Percentiles rank a stretch among this genome's conserved stretches.
These are phyloP conservation scores for Phoma sp. DNA, from an alignment of 2,329 filamentous ascomycete species.

Conservation along the genomic window DNA sequence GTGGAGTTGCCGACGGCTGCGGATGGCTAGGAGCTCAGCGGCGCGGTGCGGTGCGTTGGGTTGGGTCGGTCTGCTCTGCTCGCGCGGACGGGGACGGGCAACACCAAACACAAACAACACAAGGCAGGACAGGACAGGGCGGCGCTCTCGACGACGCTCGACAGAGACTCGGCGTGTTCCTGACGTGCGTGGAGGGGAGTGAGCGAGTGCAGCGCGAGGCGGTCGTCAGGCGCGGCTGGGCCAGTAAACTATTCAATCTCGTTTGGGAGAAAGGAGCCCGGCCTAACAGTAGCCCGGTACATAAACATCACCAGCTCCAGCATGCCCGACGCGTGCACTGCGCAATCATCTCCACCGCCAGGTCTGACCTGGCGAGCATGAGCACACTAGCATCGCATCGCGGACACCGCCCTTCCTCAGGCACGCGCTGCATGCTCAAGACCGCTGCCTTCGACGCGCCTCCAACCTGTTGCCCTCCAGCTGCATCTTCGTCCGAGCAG, in stretches of 20 bases:
- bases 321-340: neutral
- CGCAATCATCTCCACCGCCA: slow-evolving; percentile 12
- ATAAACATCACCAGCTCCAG: slow-evolving; percentile 12
- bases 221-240: slow-evolving; percentile 38
- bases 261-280: slow-evolving; percentile 15
- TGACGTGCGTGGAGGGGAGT: slow-evolving; percentile 38
- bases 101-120: neutral
- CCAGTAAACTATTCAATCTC: slow-evolving; percentile 14
- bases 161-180: slow-evolving; percentile 22
- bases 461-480: neutral
- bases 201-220: slow-evolving; percentile 14
- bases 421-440: slow-evolving; percentile 9
- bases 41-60: neutral
- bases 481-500: slow-evolving; percentile 9
- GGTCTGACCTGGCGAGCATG: slow-evolving; percentile 14
- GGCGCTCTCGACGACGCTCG: slow-evolving; percentile 11
- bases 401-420: neutral
- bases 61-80: too few relatives aligned
- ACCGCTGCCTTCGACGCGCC: slow-evolving; percentile 1
- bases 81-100: neutral
- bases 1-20: slow-evolving; percentile 12
- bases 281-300: slow-evolving; percentile 17
- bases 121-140: neutral
- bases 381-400: neutral
- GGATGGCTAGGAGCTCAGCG: neutral